Percentiles rank a stretch among this genome's conserved stretches.
These are phyloP conservation scores for Phytophthora meadii DNA, from an alignment of 352 stramenopile genomes.

Conservation along the genomic window DNA sequence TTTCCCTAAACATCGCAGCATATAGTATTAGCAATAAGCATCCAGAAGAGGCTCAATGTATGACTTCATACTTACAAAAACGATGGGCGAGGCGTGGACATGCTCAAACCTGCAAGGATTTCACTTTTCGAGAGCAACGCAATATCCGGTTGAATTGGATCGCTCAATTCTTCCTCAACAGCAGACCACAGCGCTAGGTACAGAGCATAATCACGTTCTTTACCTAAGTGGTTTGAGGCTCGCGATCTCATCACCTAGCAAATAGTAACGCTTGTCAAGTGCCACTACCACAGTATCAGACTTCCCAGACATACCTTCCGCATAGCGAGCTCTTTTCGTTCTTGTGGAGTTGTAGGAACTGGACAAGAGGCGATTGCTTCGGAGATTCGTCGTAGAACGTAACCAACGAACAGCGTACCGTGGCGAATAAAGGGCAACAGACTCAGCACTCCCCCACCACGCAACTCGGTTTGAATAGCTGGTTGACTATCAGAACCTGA, in stretches of 20 bases:
- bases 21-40: conserved; percentile 3
- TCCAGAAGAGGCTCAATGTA: not conserved
- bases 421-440: conserved; percentile 82
- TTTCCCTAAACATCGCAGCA: conserved; percentile 30
- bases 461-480: conserved; percentile 73
- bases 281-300: not conserved
- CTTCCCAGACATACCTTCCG: conserved; percentile 48
- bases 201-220: conserved; percentile 72
- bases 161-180: conserved; percentile 12
- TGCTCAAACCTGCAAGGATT: conserved; percentile 28
- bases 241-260: conserved; percentile 72
- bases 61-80: conserved; percentile 30
- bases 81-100: conserved; percentile 29
- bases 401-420: conserved; percentile 62
- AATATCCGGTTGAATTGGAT: conserved; percentile 14
- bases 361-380: conserved; percentile 47
- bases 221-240: conserved; percentile 59
- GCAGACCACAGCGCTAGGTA: conserved; percentile 61
- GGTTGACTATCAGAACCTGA: conserved; percentile 46
- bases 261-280: not conserved
- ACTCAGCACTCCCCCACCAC: conserved; percentile 70
- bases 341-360: conserved; percentile 44
- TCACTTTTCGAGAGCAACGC: conserved; percentile 38
- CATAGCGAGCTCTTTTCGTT: conserved; percentile 66
- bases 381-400: conserved; percentile 55